A percentile compares a stretch with the other conserved stretches of the same genome.
phyloP scores from a whole-genome alignment of 108 stramenopile species.

The Tribonema minus region DNA sequence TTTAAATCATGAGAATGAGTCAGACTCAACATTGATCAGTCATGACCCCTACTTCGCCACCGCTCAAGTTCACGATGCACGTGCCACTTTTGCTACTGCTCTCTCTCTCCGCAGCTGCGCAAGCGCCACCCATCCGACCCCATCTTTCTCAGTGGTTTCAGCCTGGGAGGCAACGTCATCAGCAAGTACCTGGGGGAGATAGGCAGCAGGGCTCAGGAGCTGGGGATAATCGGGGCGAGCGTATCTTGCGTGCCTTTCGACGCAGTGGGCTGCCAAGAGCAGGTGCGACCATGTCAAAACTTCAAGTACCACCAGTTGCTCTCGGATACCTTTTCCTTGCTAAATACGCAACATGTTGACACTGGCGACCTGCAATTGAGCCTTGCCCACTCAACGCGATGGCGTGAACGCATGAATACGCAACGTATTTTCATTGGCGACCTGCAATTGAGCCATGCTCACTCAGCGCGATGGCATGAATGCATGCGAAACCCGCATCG shows the following conservation, averaged over 20 bases:
- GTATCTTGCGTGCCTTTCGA: conserved; percentile 76
- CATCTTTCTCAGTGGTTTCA: conserved; percentile 73
- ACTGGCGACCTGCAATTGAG: neutral
- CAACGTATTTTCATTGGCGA: neutral
- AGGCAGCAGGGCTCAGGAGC: neutral
- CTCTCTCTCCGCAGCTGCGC: too few species aligned
- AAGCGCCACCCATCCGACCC: conserved; percentile 50
- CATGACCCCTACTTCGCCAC: too few species aligned
- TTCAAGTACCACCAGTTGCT: neutral
- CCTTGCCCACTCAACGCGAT: neutral
- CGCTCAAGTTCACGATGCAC: neutral
- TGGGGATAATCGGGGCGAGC: conserved; percentile 67
- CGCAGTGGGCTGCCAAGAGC: conserved; percentile 46
- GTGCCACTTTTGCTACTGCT: neutral
- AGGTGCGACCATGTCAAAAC: neutral
- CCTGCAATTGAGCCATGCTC: neutral
- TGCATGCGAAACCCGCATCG: neutral
- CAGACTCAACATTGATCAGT: too few species aligned
- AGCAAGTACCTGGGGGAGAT: conserved; percentile 68
- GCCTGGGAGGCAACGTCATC: conserved; percentile 78
- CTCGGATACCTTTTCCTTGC: neutral
- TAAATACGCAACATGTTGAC: neutral
- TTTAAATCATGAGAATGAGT: neutral
- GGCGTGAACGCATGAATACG: neutral
- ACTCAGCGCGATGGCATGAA: neutral